These are phyloP conservation scores for Musa balbisiana DNA, from an alignment of 202 grass and related monocot genomes.

Conservation along the genomic window DNA sequence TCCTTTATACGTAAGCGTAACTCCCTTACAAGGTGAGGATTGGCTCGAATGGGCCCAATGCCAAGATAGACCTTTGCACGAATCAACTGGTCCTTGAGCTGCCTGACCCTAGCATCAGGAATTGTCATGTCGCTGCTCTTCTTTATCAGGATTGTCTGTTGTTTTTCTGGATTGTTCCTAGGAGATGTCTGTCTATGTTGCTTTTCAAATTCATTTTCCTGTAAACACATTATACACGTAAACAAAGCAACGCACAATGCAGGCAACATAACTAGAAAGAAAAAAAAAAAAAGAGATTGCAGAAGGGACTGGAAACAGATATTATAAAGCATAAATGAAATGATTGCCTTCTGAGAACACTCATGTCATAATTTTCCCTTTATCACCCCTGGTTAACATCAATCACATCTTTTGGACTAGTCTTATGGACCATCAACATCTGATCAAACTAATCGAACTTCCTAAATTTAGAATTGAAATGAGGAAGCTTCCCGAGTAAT, in stretches of 20 bases:
- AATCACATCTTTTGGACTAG: background rate
- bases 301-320: background rate
- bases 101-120: constrained; percentile 40
- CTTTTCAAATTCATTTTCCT: constrained; percentile 6
- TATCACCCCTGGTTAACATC: background rate
- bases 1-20: constrained; percentile 47
- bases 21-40: constrained; percentile 47
- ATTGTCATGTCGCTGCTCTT: constrained; percentile 7
- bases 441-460: background rate
- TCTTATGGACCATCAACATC: background rate
- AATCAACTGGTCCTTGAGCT: constrained; percentile 65
- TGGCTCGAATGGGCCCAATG: constrained; percentile 52
- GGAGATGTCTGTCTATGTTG: constrained; percentile 17
- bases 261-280: background rate
- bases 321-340: background rate
- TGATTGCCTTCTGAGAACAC: background rate
- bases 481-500: background rate
- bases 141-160: background rate
- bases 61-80: constrained; percentile 57
- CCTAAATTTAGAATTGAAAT: background rate
- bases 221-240: background rate
- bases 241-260: background rate
- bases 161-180: constrained; percentile 22
- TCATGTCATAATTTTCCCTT: too few relatives aligned
- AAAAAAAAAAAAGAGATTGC: background rate